Conservation (phyloP, 2,329 filamentous ascomycete genomes). For the Teratosphaeria pseudoeucalypti region DNA sequence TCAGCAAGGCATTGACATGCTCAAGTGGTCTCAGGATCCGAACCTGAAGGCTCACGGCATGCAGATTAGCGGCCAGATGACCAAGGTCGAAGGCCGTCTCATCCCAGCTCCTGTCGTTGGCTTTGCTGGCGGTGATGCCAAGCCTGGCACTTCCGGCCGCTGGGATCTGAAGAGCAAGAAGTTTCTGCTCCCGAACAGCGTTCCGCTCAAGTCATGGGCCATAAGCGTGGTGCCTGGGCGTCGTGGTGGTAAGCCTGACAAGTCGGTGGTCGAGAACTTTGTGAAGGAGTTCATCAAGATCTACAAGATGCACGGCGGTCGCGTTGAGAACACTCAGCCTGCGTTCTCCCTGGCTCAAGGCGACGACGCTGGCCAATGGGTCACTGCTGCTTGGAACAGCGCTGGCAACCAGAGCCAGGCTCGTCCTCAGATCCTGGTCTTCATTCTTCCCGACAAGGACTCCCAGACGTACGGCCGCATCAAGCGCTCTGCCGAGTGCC, state of each 20-base stretch:
- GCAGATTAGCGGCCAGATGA: slow-evolving; percentile 53
- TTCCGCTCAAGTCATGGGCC: slow-evolving; percentile 59
- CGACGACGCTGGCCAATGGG: slow-evolving; percentile 20
- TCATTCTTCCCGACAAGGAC: slow-evolving; percentile 64
- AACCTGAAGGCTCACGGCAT: slow-evolving; percentile 67
- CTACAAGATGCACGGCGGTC: slow-evolving; percentile 53
- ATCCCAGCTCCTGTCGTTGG: slow-evolving; percentile 60
- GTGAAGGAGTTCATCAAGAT: slow-evolving; percentile 50
- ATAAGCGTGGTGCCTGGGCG: slow-evolving; percentile 56
- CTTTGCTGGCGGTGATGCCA: slow-evolving; percentile 46
- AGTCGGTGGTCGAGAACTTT: slow-evolving; percentile 41
- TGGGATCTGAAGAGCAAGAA: slow-evolving; percentile 82
- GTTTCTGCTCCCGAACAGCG: slow-evolving; percentile 56
- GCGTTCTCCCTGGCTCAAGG: slow-evolving; percentile 28
- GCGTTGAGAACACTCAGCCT: slow-evolving; percentile 39
- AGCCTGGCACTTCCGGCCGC: slow-evolving; percentile 59
- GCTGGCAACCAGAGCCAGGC: slow-evolving; percentile 44
- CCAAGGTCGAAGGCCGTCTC: slow-evolving; percentile 55
- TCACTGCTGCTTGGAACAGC: slow-evolving; percentile 40
- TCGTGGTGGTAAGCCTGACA: slow-evolving; percentile 35
- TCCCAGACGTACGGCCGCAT: slow-evolving; percentile 66
- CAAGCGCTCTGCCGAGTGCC: slow-evolving; percentile 82
- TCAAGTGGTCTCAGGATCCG: slow-evolving; percentile 59
- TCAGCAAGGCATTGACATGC: slow-evolving; percentile 52
- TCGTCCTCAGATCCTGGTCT: slow-evolving; percentile 66